A percentile compares a stretch with the other conserved stretches of the same genome.
phyloP scores from a whole-genome alignment of 768 basidiomycete species.

The Mycena indigotica region DNA sequence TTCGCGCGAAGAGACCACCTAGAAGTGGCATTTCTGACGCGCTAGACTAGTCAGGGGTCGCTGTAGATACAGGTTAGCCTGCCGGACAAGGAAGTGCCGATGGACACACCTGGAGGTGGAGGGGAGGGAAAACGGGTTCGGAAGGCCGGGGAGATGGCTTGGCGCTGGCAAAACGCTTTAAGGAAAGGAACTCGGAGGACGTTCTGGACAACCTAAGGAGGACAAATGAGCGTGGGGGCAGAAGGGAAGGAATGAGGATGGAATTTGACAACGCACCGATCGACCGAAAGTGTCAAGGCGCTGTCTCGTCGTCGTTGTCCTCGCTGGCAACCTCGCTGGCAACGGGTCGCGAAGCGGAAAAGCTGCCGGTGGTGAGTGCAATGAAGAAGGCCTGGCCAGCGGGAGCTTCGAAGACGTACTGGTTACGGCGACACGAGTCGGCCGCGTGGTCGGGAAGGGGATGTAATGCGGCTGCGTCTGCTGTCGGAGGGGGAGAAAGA shows the following conservation, averaged over 20 bases:
- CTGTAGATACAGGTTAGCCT: background rate
- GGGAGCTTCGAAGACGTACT: background rate
- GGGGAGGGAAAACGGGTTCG: background rate
- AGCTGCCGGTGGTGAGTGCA: background rate
- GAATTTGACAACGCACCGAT: background rate
- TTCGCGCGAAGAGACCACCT: slow-evolving; percentile 21
- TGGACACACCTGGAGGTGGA: background rate
- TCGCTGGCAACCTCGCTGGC: background rate
- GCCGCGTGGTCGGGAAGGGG: too few relatives aligned
- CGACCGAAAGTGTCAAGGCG: too few relatives aligned
- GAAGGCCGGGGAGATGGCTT: background rate
- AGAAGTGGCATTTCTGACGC: slow-evolving; percentile 18
- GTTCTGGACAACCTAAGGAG: background rate
- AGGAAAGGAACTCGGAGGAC: background rate
- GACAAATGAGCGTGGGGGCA: background rate
- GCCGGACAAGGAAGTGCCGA: background rate
- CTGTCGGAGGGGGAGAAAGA: background rate
- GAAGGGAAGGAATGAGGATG: background rate
- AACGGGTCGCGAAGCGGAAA: background rate
- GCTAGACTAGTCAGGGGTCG: background rate
- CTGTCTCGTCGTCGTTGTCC: background rate
- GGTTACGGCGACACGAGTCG: too few relatives aligned
- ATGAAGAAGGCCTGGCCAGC: background rate
- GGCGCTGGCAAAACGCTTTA: background rate
- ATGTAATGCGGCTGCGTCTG: background rate